A percentile compares a stretch with the other conserved stretches of the same genome.
These are phyloP conservation scores for Ampelomyces quisqualis DNA, from an alignment of 2,329 filamentous ascomycete species.

Conservation along the genomic window DNA sequence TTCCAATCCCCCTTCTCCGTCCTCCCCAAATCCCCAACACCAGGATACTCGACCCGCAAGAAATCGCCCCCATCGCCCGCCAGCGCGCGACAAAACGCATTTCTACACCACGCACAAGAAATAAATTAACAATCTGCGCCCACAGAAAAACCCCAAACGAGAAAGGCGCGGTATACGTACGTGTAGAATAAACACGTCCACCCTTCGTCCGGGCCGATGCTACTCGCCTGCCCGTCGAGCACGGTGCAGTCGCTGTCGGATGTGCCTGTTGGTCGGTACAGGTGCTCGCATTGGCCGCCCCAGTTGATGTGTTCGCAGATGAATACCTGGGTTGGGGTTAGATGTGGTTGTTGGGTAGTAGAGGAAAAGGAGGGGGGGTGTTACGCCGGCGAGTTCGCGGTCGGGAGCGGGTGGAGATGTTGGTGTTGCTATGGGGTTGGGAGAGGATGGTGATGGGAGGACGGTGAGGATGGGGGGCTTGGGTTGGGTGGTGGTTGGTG, in stretches of 20 bases:
- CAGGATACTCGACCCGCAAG: slow-evolving; percentile 16
- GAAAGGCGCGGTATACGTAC: slow-evolving; percentile 16
- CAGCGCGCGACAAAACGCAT: slow-evolving; percentile 14
- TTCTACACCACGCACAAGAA: slow-evolving; percentile 13
- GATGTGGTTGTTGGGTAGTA: not conserved
- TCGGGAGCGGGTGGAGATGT: not conserved
- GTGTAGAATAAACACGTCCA: slow-evolving; percentile 31
- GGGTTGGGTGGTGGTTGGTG: not conserved
- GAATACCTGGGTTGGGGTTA: slow-evolving; percentile 27
- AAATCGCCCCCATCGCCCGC: slow-evolving; percentile 9
- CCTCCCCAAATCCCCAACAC: slow-evolving; percentile 15
- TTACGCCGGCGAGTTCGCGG: slow-evolving; percentile 2
- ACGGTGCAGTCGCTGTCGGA: slow-evolving; percentile 15
- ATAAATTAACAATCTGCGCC: not conserved
- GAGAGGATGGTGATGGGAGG: not conserved
- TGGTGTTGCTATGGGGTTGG: not conserved
- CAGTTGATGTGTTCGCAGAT: slow-evolving; percentile 29
- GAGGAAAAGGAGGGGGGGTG: not conserved
- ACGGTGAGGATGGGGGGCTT: not conserved
- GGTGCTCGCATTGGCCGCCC: slow-evolving; percentile 16
- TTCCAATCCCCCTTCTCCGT: slow-evolving; percentile 21
- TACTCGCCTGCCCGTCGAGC: slow-evolving; percentile 19
- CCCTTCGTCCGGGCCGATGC: slow-evolving; percentile 26
- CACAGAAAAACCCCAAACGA: not conserved
- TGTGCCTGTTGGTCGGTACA: slow-evolving; percentile 23